A percentile compares a stretch with the other conserved stretches of the same genome.
These are phyloP conservation scores for Volutella citrinella DNA, from an alignment of 2,329 filamentous ascomycete species.

Conservation along the genomic window DNA sequence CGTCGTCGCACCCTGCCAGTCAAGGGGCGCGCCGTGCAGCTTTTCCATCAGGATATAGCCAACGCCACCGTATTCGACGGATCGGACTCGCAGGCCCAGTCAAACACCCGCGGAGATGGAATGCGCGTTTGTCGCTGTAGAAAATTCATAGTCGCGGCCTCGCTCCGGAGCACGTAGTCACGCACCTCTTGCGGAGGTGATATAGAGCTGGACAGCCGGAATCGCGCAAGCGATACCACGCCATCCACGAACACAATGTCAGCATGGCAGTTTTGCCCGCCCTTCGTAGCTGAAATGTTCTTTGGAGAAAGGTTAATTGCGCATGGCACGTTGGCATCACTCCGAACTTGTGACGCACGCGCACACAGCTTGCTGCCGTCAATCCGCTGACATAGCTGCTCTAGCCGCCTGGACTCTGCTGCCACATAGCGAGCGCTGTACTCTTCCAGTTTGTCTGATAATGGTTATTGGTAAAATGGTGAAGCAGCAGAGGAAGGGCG, in stretches of 20 bases:
- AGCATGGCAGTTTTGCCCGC: conserved; percentile 25
- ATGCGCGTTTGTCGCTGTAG: conserved; percentile 21
- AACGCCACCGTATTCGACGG: conserved; percentile 30
- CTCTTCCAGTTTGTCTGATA: conserved; percentile 12
- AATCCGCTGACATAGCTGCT: conserved; percentile 13
- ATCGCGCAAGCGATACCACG: conserved; percentile 23
- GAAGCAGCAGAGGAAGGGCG: too few relatives aligned
- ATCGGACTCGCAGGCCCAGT: conserved; percentile 29
- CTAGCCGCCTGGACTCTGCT: conserved; percentile 14
- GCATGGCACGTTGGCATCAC: conserved; percentile 13
- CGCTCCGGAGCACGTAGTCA: conserved; percentile 24
- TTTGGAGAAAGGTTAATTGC: conserved; percentile 16
- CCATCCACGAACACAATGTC: conserved; percentile 26
- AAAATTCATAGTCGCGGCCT: conserved; percentile 24
- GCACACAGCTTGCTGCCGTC: conserved; percentile 15
- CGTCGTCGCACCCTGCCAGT: conserved; percentile 28
- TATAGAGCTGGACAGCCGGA: conserved; percentile 14
- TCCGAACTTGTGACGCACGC: conserved; percentile 15
- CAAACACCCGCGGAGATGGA: conserved; percentile 32
- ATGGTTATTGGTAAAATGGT: conserved; percentile 7
- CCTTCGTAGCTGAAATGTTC: conserved; percentile 22
- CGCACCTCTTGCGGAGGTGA: conserved; percentile 19
- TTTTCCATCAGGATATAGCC: conserved; percentile 43
- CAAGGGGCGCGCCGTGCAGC: conserved; percentile 31
- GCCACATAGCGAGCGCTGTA: conserved; percentile 15